Base-by-base conservation (phyloP, 768 basidiomycete genomes). In the Cyathus striatus region DNA sequence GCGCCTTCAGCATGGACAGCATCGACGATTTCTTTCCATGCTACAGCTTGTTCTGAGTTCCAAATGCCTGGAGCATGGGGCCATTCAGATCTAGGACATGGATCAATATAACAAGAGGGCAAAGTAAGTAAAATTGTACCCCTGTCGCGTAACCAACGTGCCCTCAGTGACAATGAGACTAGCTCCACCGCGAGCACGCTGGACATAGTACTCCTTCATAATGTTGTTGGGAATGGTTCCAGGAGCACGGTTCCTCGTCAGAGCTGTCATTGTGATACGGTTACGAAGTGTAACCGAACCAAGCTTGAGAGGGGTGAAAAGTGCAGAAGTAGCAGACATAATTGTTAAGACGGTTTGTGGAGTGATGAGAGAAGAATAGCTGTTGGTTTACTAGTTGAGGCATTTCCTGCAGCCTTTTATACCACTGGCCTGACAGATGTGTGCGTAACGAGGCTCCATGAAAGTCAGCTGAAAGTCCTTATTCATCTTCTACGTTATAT, bases 1-100 rank as follows among this genome's bases (percentile, higher is more conserved):
- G 66, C 63, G 6, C 70, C 72, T 24, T 65, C 69, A 6, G 56
- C 51, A 49, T 79, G 76, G 5, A 80, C 72, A 2, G 63, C 64
- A 38, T 72, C 70, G 1, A 63, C 68, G 38, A 79, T 58, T 38
- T 62, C 65, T 46, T 65, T 72, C 73, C 75, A 77, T 3, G 55
- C 72, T 13, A 49, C 48, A 7, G 70, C 57, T 45, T 76, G 73
- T 23, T 69, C 65, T 9, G 61, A 48, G 45, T 55, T 68, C 72
- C 73, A 75, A 21, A 75, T 67, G 4, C 75, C 75, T 12, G 73
- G 73, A 1, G 67, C 67, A 48, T 65, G 52, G 5, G 60, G 62
- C 66, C 68, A 73, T 49, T 72, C 67, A 10, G 70, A 62, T 7
- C 72, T 73, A 38, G 20, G 42, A 42, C n/a, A 7, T 18, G 12